Evolutionary conservation across 306 rosid genomes (phyloP).

Genomic region (Vachellia collinsii): DNA sequence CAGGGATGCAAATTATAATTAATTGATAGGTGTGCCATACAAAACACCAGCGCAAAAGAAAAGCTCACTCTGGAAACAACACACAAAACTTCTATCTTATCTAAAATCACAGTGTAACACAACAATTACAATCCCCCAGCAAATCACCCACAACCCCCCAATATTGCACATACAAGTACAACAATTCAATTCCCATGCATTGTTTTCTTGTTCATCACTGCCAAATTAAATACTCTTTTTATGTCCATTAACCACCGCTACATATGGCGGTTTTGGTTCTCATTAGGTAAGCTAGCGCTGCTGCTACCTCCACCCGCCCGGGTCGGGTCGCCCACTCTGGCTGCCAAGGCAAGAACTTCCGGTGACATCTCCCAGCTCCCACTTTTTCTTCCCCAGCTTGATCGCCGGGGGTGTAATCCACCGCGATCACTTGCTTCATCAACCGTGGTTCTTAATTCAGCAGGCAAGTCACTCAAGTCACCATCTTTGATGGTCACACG

Average conservation of each 20-base stretch:
- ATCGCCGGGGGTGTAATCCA: slow-evolving; percentile 84
- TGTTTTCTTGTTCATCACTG: slow-evolving; percentile 12
- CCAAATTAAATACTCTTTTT: slow-evolving; percentile 31
- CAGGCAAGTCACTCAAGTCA: slow-evolving; percentile 69
- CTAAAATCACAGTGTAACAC: slow-evolving; percentile 46
- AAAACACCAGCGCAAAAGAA: slow-evolving; percentile 35
- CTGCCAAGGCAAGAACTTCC: slow-evolving; percentile 90
- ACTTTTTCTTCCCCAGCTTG: slow-evolving; percentile 98
- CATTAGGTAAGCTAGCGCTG: slow-evolving; percentile 44
- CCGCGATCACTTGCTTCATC: slow-evolving; percentile 68
- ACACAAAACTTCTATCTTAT: slow-evolving; percentile 34
- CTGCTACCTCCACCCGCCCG: slow-evolving; percentile 68
- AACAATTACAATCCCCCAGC: slow-evolving; percentile 44
- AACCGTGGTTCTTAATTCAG: slow-evolving; percentile 70
- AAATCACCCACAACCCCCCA: slow-evolving; percentile 27
- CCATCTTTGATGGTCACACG: slow-evolving; percentile 73
- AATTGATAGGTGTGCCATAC: no score
- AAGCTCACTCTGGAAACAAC: slow-evolving; percentile 57
- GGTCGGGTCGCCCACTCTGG: slow-evolving; percentile 78
- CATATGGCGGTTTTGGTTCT: slow-evolving; percentile 42
- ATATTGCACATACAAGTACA: slow-evolving; percentile 48
- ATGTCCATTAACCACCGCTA: slow-evolving; percentile 11
- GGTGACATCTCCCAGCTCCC: slow-evolving; percentile 99
- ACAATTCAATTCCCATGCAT: slow-evolving; percentile 33
- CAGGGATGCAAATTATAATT: slow-evolving; percentile 38